Evolutionary conservation across 371 early-diverging fungal genomes (phyloP), one percentile per base, ranked within the genome.

Genomic region (Mortierella sp.): DNA sequence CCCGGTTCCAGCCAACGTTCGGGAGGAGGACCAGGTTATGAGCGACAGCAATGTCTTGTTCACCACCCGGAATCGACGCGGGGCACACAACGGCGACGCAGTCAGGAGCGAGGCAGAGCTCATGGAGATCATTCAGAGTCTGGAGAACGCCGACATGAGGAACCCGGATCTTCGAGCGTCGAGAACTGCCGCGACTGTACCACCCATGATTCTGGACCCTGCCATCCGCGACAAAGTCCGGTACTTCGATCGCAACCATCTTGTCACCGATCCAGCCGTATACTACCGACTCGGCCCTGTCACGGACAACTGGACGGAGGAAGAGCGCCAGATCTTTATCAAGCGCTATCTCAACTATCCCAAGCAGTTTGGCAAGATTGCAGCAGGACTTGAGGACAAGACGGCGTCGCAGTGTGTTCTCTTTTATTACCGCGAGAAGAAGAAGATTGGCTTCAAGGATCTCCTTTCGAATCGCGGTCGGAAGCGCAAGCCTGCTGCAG

Each of bases 371-470:
- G 94, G 92, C 31, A 94, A 94, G 82, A 97, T 98, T 67, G 90
- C 97, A 0, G 84, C 87, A 8, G 89, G 88, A 14, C 73, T 98
- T n/a, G 90, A 89, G 24, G 88, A 90, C 74, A 98, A 98, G 87
- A 91, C 93, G 0, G 91, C 94, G 10, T 87, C 91, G 26, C 96
- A 97, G 73, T 97, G 97, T 77, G 96, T 98, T 8, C 78, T 94
- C 44, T 96, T 96, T 65, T 98, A 97, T 80, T 98, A 98, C 85
- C 94, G 96, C 34, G 95, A 96, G 74, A 97, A 97, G 88, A 91
- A 90, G 64, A 93, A 95, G 29, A 90, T 95, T 44, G 92, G 92
- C 52, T 93, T 97, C 74, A 98, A 97, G 87, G 92, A 90, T 0
- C 78, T 96, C 70, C 80, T 87, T 19, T 88, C 88, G 66, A 90